Base-by-base conservation (phyloP, 2,329 filamentous ascomycete genomes). In the Plenodomus tracheiphilus region DNA sequence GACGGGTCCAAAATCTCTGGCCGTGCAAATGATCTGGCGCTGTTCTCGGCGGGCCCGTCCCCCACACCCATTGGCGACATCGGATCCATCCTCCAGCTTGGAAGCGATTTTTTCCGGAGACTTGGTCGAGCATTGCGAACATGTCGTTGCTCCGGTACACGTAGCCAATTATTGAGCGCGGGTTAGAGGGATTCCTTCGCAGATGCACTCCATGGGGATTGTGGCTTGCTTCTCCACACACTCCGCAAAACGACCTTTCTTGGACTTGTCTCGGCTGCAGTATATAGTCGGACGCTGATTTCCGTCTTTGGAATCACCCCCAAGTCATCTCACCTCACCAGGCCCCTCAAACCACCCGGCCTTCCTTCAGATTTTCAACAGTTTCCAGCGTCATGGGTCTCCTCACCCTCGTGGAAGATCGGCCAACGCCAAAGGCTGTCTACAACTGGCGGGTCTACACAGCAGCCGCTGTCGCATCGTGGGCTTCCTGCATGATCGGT, bases 391-490 rank as follows among this genome's bases (percentile, higher is more conserved):
- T 17, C 16, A 71, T 71, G 68, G 68, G 66, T 46, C 59, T 71
- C 37, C 66, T 71, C 43, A 55, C 61, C 46, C 59, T 70, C 41
- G 59, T 69, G 44, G 70, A 72, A 56, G 70, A 72, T 46, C 58
- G 81, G 57, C 81, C 81, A 15, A 84, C 81, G 51, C 81, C 81
- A 18, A 78, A 76, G 62, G 74, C 73, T 44, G 81, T 84, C 47
- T 84, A 84, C 75, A 84, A 84, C 68, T 84, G 81, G 81, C 73
- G 77, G 35, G 77, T 84, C 36, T 84, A 83, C 61, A 73, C 78
- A 11, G 77, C 78, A 36, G 80, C 81, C 8, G 73, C 74, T 11
- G 75, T 83, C 25, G 81, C 81, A 36, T 82, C 78, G 13, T 82
- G 77, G 64, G 80, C 81, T 42, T 78, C 80, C 49, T 82, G 80